Base-by-base conservation (phyloP, 2,329 filamentous ascomycete genomes). In the Blastomyces emzantsi region DNA sequence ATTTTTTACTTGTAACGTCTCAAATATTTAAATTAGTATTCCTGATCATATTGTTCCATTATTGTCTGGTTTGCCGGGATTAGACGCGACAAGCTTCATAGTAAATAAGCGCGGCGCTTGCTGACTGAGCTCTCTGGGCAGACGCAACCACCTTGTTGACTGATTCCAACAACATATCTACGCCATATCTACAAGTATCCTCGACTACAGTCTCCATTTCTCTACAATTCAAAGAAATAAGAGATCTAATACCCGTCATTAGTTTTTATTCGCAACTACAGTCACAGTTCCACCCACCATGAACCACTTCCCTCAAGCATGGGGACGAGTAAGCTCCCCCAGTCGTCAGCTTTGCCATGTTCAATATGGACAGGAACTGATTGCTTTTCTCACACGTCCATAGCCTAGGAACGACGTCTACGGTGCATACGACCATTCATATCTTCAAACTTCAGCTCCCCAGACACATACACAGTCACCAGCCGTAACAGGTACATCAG, bases 391-490 rank as follows among this genome's bases (percentile, higher is more conserved):
- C 19, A 56, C 33, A 19, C 41, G 63, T 61, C 66, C 60, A 66
- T 73, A 99, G 94, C 94, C 94, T 75, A 89, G 94, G 84, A 90
- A 99, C 79, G 94, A 99, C 78, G 83, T 97, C 74, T 99, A 97
- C 80, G 94, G 94, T 71, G 83, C 89, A 72, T 99, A 99, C 79
- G 90, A 97, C 79, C 81, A 83, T 73, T 90, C 92, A 64, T 92
- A 93, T 77, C 87, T 97, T 74, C 85, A 90, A 71, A 81, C 78
- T 61, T 73, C 80, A 30, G 83, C 81, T 62, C 90, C 92, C 64
- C 92, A 86, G 74, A 86, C 92, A 73, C 90, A 95, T 78, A 97
- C 94, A 63, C 92, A 96, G 79, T 87, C 87, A 41, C 94, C 94
- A 72, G 88, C 96, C 69, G 94, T 99, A 66, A 99, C 94, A 61